Evolutionary conservation across 2,329 filamentous ascomycete species (phyloP).

Genomic region (Chaetomiaceae sp.): DNA sequence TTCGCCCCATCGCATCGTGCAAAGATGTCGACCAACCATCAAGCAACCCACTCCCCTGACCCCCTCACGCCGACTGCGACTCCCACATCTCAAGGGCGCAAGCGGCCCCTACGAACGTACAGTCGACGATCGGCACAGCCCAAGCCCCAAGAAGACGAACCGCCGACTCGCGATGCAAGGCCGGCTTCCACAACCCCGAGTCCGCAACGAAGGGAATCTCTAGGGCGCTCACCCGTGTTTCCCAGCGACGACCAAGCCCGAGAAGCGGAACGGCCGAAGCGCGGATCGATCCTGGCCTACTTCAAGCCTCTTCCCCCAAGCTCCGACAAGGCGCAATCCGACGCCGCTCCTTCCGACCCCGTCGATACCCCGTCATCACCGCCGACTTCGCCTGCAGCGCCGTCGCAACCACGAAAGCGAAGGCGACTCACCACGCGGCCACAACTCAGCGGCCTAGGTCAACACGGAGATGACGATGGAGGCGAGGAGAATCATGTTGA

Average conservation of each 20-base stretch:
- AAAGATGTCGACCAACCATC: slow-evolving; percentile 8
- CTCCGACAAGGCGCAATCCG: slow-evolving; percentile 23
- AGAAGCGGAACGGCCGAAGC: slow-evolving; percentile 10
- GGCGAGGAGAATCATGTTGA: neutral
- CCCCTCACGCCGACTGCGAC: neutral
- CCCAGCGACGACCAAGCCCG: neutral
- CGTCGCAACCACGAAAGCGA: slow-evolving; percentile 24
- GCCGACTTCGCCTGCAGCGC: slow-evolving; percentile 31
- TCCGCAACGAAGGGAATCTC: neutral
- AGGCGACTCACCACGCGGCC: slow-evolving; percentile 34
- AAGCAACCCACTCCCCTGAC: neutral
- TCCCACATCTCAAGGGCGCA: slow-evolving; percentile 16
- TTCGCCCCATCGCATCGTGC: neutral
- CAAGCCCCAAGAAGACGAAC: slow-evolving; percentile 15
- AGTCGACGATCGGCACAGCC: slow-evolving; percentile 31
- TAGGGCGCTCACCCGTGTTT: slow-evolving; percentile 7
- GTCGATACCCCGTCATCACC: slow-evolving; percentile 26
- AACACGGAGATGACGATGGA: neutral
- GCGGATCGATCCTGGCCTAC: slow-evolving; percentile 27
- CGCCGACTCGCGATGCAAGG: neutral
- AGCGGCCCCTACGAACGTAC: slow-evolving; percentile 36
- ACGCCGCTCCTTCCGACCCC: slow-evolving; percentile 25
- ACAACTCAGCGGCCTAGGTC: slow-evolving; percentile 7
- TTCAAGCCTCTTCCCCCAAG: slow-evolving; percentile 23
- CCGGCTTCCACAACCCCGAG: neutral